Evolutionary conservation across 768 basidiomycete species (phyloP).

Genomic region (Dentipellis fragilis): DNA sequence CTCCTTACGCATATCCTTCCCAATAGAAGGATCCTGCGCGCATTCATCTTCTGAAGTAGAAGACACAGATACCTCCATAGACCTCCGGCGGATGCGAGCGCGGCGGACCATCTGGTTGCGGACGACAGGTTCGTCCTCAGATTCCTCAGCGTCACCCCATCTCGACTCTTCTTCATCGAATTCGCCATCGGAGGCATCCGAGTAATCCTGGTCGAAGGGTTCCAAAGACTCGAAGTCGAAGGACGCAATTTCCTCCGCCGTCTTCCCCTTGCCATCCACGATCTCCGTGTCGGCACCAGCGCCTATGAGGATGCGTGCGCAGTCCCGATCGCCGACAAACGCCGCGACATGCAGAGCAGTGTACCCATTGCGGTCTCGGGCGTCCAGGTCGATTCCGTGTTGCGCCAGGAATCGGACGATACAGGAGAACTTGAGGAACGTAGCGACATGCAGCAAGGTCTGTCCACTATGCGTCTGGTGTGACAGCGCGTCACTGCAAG

Average conservation of each 20-base stretch:
- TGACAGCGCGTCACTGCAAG: conserved; percentile 52
- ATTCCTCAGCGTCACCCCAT: conserved; percentile 63
- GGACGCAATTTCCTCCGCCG: conserved; percentile 47
- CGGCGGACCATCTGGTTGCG: conserved; percentile 3
- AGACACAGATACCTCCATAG: conserved; percentile 2
- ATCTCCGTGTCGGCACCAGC: conserved; percentile 77
- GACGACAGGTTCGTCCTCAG: conserved; percentile 28
- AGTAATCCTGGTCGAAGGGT: conserved; percentile 14
- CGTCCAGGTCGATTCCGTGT: conserved; percentile 70
- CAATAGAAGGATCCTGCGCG: neutral
- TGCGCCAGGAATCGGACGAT: conserved; percentile 64
- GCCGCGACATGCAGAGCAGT: conserved; percentile 86
- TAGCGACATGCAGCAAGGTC: conserved; percentile 81
- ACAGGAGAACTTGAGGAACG: conserved; percentile 64
- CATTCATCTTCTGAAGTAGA: conserved; percentile 3
- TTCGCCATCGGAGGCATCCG: conserved; percentile 10
- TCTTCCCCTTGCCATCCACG: conserved; percentile 63
- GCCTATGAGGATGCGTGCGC: conserved; percentile 55
- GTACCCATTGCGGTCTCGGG: conserved; percentile 81
- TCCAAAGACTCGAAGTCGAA: conserved; percentile 34
- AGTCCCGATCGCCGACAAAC: conserved; percentile 50
- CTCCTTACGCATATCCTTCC: conserved; percentile 9
- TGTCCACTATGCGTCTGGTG: conserved; percentile 66
- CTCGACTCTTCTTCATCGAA: conserved; percentile 44
- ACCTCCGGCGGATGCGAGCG: conserved; percentile 4